A percentile compares a stretch with the other conserved stretches of the same genome.
phyloP scores from a whole-genome alignment of 2,329 filamentous ascomycete genomes.

The Colletotrichum abscissum region DNA sequence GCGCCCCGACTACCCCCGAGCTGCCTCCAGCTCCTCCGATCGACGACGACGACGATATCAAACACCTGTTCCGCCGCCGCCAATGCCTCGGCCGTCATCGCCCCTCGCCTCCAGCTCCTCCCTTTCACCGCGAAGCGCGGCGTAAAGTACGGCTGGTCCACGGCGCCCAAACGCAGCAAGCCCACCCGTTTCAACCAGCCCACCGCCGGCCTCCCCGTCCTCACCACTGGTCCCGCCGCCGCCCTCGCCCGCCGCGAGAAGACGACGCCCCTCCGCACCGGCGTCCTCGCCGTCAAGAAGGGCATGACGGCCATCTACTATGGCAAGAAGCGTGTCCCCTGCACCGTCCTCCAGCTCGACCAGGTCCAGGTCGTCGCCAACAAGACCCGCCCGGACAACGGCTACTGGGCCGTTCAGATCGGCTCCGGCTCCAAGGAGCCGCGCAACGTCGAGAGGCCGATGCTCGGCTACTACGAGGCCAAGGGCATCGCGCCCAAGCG shows the following conservation, averaged over 20 bases:
- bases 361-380: constrained; percentile 88
- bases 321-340: constrained; percentile 80
- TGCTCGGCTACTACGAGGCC: constrained; percentile 88
- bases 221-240: constrained; percentile 68
- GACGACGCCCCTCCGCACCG: constrained; percentile 76
- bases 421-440: constrained; percentile 81
- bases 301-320: constrained; percentile 96
- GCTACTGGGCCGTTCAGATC: constrained; percentile 95
- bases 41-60: constrained; percentile 17
- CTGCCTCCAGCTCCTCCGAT: constrained; percentile 35
- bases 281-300: constrained; percentile 88
- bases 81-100: constrained; percentile 6
- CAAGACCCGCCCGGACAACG: constrained; percentile 84
- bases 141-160: constrained; percentile 72
- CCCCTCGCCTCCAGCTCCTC: constrained; percentile 53
- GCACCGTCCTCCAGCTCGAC: constrained; percentile 94
- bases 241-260: constrained; percentile 68
- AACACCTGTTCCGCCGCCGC: constrained; percentile 11
- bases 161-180: constrained; percentile 61
- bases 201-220: constrained; percentile 65
- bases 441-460: constrained; percentile 81
- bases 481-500: constrained; percentile 87
- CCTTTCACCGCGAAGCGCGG: constrained; percentile 58
- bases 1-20: constrained; percentile 35
- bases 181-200: constrained; percentile 70